Conservation (phyloP, 2,329 filamentous ascomycete genomes). For the Scytalidium sp. region DNA sequence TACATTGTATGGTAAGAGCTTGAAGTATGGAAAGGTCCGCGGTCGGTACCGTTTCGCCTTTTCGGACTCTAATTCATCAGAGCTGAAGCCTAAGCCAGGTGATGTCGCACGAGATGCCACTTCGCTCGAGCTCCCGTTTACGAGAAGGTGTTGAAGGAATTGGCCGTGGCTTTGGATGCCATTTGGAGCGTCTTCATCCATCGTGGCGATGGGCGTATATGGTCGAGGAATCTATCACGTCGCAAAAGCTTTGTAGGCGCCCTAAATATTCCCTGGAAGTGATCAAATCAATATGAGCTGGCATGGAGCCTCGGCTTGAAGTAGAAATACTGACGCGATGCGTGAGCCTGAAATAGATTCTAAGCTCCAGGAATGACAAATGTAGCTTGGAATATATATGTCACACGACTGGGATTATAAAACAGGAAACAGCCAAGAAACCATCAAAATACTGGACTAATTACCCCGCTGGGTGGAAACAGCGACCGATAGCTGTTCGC, state of each 20-base stretch:
- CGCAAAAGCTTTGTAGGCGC: no score
- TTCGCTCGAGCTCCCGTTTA: slow-evolving; percentile 41
- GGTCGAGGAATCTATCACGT: no score
- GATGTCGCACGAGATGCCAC: slow-evolving; percentile 84
- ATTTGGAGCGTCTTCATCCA: slow-evolving; percentile 26
- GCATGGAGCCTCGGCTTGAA: not conserved
- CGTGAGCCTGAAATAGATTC: no score
- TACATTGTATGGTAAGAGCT: slow-evolving; percentile 82
- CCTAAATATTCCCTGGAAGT: no score
- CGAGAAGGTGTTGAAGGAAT: slow-evolving; percentile 20
- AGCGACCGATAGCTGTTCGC: not conserved
- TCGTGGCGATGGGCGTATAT: slow-evolving; percentile 11
- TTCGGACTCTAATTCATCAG: slow-evolving; percentile 46
- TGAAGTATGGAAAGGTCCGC: slow-evolving; percentile 90
- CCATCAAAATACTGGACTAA: not conserved
- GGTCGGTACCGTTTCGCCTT: slow-evolving; percentile 68
- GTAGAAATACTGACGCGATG: no score
- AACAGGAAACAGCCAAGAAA: not conserved
- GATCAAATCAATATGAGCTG: not conserved
- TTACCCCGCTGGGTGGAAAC: not conserved
- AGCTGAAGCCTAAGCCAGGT: slow-evolving; percentile 62
- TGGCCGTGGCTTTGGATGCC: slow-evolving; percentile 23
- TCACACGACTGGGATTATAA: not conserved
- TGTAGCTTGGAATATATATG: not conserved
- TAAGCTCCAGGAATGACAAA: not conserved